Evolutionary conservation across 371 early-diverging fungal genomes (phyloP).

Genomic region (Syncephalis plumigaleata): DNA sequence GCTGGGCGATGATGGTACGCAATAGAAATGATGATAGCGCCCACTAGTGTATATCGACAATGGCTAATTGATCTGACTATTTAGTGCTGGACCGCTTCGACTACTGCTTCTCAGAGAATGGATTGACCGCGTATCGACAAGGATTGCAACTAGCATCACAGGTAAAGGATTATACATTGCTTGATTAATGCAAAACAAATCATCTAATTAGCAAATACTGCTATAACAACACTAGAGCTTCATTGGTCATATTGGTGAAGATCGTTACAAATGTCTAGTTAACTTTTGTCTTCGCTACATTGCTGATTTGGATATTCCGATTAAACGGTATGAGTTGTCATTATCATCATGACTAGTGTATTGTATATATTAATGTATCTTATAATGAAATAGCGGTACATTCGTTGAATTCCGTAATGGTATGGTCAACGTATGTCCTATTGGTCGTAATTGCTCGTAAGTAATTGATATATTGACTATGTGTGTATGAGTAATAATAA

Average conservation of each 20-base stretch:
- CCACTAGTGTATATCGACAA: neutral
- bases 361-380: constrained; percentile 1
- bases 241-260: constrained; percentile 89
- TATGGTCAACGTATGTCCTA: constrained; percentile 99
- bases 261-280: constrained; percentile 83
- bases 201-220: neutral
- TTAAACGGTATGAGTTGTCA: constrained; percentile 59
- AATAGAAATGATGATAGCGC: neutral
- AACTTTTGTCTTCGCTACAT: constrained; percentile 91
- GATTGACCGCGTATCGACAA: constrained; percentile 85
- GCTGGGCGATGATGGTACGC: constrained; percentile 66
- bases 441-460: constrained; percentile 93
- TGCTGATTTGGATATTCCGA: constrained; percentile 89
- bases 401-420: constrained; percentile 99
- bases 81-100: constrained; percentile 76
- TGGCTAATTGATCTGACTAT: constrained; percentile 1
- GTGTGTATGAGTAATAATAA: too few species aligned
- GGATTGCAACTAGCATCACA: constrained; percentile 61
- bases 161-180: constrained; percentile 18
- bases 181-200: neutral
- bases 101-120: constrained; percentile 98
- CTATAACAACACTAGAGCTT: constrained; percentile 64
- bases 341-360: too few species aligned
- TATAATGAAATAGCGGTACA: constrained; percentile 57
- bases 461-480: constrained; percentile 1